Base-by-base conservation (phyloP, 257 asterid genomes). In the Lycium ferocissimum region DNA sequence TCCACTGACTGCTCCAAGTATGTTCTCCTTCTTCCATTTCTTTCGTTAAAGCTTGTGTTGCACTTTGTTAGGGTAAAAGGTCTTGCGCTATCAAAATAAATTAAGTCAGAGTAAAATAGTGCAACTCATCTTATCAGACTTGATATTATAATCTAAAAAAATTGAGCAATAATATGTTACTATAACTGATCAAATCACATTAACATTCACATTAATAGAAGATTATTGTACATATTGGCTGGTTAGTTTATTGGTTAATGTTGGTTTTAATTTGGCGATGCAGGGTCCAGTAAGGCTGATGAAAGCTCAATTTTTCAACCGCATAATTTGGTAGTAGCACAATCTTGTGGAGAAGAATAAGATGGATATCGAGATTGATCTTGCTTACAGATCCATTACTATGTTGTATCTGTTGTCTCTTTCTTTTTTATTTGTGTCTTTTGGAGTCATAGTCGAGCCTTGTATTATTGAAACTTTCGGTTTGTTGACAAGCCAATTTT, bases 301-400 rank as follows among this genome's bases (percentile, higher is more conserved):
- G 67, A 58, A 38, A 51, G 83, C 15, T 3, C 22, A 38, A 37
- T 22, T 79, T 18, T 54, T 15, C 3, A 38, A 51, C 1, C 1
- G 65, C 33, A 11, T 35, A 56, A 33, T 79, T 18, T 12, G 10
- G 47, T 38, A 14, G 78, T 26, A 26, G 49, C 45, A 9, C 37
- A 40, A 22, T 5, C 38, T 35, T 73, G 57, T 79, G 67, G 26
- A 54, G 49, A 54, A 58, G 22, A 79, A 54, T 79, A 79, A 79
- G 47, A 79, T 54, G 35, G 82, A 51, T 78, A 51, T 78, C 47
- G n/a, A 66, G 73, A 33, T 66, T 33, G 47, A 66, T 35, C 5
- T 66, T 33, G 40, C 20, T 35, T 8, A 66, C 33, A 20, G 47
- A 35, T 35, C 73, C 20, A 66, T 40, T 40, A 40, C 45, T 40